These are phyloP conservation scores for Meripilus lineatus DNA, from an alignment of 1,284 basidiomycete species.

Conservation along the genomic window DNA sequence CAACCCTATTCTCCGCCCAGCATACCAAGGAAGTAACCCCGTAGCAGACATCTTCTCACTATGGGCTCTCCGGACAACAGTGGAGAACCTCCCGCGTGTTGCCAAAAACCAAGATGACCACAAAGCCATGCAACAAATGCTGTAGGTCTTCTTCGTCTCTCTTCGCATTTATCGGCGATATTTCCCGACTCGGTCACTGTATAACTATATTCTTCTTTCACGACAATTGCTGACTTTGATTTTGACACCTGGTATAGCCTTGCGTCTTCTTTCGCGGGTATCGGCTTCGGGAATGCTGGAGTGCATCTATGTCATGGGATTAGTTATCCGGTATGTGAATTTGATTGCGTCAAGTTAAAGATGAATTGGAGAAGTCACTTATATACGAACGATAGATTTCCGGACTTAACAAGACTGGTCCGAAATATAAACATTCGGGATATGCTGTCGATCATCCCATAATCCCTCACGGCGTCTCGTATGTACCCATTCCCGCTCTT, in stretches of 20 bases:
- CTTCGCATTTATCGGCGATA: background rate
- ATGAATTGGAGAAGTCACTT: constrained; percentile 3
- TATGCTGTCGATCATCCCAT: constrained; percentile 82
- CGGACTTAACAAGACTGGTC: constrained; percentile 90
- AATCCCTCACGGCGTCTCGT: constrained; percentile 89
- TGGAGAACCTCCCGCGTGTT: constrained; percentile 87
- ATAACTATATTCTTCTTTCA: too few relatives aligned
- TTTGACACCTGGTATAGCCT: too few relatives aligned
- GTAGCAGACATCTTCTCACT: constrained; percentile 94
- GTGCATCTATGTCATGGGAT: constrained; percentile 90
- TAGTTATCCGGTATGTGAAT: constrained; percentile 65
- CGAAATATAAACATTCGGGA: constrained; percentile 84
- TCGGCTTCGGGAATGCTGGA: constrained; percentile 94
- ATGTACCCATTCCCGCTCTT: constrained; percentile 19
- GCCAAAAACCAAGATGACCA: constrained; percentile 75
- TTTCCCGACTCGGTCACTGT: background rate
- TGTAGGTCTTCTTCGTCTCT: constrained; percentile 46
- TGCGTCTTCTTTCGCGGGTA: constrained; percentile 89
- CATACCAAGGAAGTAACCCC: constrained; percentile 96
- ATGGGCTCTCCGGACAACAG: constrained; percentile 91
- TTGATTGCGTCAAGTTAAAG: background rate
- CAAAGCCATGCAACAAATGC: constrained; percentile 89
- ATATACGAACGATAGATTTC: constrained; percentile 87
- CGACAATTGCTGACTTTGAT: too few relatives aligned
- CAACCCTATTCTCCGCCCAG: constrained; percentile 88